A percentile compares a stretch with the other conserved stretches of the same genome.
Evolutionary conservation across 805 yeast species (phyloP).

Genomic region (Pichia thaimueangensis): DNA sequence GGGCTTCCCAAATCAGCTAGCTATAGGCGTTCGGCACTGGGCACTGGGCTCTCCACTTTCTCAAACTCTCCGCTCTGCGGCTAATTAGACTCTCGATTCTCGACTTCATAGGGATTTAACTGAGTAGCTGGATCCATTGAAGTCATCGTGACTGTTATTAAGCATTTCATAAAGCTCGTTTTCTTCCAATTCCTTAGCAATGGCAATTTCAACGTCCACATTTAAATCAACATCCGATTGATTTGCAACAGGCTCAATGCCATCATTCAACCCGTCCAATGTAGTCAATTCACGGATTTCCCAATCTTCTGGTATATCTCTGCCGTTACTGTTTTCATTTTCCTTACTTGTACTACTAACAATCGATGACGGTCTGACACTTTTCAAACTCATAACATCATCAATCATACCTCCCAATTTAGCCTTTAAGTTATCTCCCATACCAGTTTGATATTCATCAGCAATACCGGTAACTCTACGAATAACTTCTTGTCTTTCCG

Average conservation of each 20-base stretch:
- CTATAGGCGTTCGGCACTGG: too few relatives aligned
- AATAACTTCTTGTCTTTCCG: conserved; percentile 10
- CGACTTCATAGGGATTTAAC: too few relatives aligned
- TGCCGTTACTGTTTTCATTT: neutral
- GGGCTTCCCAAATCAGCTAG: too few relatives aligned
- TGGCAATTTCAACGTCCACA: conserved; percentile 2
- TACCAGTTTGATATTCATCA: conserved; percentile 3
- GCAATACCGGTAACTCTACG: conserved; percentile 16
- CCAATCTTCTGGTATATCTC: conserved; percentile 20
- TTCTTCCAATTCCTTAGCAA: neutral
- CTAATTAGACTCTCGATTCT: too few relatives aligned
- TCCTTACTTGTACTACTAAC: conserved; percentile 6
- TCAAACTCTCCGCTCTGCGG: too few relatives aligned
- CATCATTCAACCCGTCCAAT: conserved; percentile 10
- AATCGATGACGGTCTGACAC: neutral
- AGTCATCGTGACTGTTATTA: neutral
- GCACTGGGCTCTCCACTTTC: too few relatives aligned
- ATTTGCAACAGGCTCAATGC: neutral
- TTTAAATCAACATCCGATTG: neutral
- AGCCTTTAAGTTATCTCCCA: conserved; percentile 7
- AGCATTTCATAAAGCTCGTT: neutral
- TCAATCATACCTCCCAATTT: conserved; percentile 11
- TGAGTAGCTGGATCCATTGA: too few relatives aligned
- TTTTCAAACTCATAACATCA: conserved; percentile 11
- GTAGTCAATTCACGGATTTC: conserved; percentile 21